These are phyloP conservation scores for Cladochytrium tenue DNA, from an alignment of 371 early-diverging fungal species.

Conservation along the genomic window DNA sequence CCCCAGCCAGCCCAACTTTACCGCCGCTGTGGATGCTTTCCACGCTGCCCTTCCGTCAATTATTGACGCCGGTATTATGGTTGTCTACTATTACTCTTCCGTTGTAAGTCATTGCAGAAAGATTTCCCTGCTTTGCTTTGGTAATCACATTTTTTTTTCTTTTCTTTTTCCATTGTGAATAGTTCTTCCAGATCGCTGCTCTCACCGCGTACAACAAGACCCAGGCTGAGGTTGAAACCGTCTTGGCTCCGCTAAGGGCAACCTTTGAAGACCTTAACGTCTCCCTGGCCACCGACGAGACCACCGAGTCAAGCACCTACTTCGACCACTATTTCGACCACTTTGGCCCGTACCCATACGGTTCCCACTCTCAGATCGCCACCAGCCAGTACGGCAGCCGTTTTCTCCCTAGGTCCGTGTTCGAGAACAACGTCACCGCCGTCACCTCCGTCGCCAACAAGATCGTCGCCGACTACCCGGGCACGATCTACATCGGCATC, in stretches of 20 bases:
- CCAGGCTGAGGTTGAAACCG: no score
- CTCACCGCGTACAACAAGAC: no score
- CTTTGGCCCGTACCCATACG: neutral
- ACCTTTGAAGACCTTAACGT: neutral
- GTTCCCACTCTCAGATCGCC: neutral
- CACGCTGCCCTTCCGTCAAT: neutral
- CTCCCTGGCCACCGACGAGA: neutral
- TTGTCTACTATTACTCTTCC: no score
- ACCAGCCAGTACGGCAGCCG: neutral
- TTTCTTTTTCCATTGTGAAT: no score
- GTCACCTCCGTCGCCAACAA: neutral
- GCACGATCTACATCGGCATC: neutral
- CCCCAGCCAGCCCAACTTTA: neutral
- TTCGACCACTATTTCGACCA: neutral
- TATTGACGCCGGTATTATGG: no score
- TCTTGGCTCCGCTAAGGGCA: no score
- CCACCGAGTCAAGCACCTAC: neutral
- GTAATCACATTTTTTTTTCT: no score
- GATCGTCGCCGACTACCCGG: neutral
- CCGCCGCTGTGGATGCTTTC: neutral
- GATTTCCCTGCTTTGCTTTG: no score
- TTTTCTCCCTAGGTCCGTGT: slow-evolving; percentile 1
- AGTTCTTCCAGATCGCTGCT: no score
- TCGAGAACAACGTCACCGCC: neutral
- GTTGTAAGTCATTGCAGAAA: no score